phyloP scores from a whole-genome alignment of 345 rosid species.

The Eucalyptus virginea region DNA sequence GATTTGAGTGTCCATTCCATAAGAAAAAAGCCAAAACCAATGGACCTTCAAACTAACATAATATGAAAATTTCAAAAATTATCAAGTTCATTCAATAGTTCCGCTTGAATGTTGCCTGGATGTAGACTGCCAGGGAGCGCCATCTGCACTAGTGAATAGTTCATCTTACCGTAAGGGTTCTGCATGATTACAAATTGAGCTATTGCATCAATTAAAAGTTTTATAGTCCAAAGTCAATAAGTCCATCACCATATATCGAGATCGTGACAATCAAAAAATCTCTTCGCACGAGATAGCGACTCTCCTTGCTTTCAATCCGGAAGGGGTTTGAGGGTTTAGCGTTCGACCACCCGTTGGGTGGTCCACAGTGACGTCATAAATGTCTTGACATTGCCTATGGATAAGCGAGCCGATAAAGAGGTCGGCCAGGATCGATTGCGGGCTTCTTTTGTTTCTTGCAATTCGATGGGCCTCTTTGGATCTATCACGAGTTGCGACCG shows the following conservation, averaged over 20 bases:
- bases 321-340: not conserved
- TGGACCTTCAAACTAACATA: not conserved
- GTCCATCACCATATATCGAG: not conserved
- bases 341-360: not conserved
- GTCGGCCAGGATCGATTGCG: not conserved
- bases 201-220: rapidly evolving
- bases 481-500: not conserved
- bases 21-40: not conserved
- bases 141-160: not conserved
- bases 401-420: not conserved
- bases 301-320: not conserved
- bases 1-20: not conserved
- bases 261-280: not conserved
- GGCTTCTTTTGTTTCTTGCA: not conserved
- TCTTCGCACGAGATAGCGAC: not conserved
- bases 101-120: not conserved
- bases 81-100: not conserved
- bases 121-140: not conserved
- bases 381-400: not conserved
- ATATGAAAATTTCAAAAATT: not conserved
- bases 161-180: not conserved
- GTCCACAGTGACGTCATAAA: not conserved
- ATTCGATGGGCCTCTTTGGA: not conserved
- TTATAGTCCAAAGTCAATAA: not conserved
- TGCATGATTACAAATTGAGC: not conserved